phyloP scores from a whole-genome alignment of 2,329 filamentous ascomycete genomes.

The Cordyceps cicadae region DNA sequence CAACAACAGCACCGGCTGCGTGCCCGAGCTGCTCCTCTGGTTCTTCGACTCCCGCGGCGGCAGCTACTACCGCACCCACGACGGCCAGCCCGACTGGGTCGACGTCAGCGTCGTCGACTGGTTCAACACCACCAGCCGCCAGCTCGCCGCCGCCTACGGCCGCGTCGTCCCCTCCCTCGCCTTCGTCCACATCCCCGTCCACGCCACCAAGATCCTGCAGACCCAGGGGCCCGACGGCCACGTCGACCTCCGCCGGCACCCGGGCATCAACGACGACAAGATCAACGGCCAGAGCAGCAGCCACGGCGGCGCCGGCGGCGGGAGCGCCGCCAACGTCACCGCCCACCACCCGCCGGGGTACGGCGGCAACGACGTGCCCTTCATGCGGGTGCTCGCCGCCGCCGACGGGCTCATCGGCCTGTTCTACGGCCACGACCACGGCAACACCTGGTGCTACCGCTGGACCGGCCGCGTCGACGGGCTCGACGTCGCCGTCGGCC shows the following conservation, averaged over 20 bases:
- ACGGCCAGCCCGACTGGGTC: conserved; percentile 34
- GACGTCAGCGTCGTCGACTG: conserved; percentile 34
- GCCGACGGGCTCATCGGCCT: conserved; percentile 42
- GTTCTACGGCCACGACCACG: conserved; percentile 54
- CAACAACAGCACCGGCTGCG: conserved; percentile 19
- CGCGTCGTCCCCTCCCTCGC: conserved; percentile 35
- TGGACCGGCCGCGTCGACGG: conserved; percentile 22
- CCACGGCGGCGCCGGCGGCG: conserved; percentile 21
- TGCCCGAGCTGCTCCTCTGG: conserved; percentile 47
- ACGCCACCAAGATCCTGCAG: conserved; percentile 22
- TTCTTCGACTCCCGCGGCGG: conserved; percentile 62
- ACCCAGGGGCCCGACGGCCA: conserved; percentile 12
- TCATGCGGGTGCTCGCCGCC: conserved; percentile 46
- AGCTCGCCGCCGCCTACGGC: conserved; percentile 21
- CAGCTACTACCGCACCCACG: conserved; percentile 32
- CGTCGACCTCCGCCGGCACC: conserved; percentile 21
- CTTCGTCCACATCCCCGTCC: conserved; percentile 41
- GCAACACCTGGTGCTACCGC: conserved; percentile 41
- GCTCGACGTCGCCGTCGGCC: conserved; percentile 17
- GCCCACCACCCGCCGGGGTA: conserved; percentile 14
- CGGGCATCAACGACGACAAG: conserved; percentile 27
- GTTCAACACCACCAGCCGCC: conserved; percentile 30
- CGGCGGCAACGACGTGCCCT: conserved; percentile 40
- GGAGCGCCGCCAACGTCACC: conserved; percentile 9
- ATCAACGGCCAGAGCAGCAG: conserved; percentile 23